Evolutionary conservation across 2,329 filamentous ascomycete genomes (phyloP), one percentile per base, ranked within the genome.

Genomic region (Hawksworthiomyces lignivorus): DNA sequence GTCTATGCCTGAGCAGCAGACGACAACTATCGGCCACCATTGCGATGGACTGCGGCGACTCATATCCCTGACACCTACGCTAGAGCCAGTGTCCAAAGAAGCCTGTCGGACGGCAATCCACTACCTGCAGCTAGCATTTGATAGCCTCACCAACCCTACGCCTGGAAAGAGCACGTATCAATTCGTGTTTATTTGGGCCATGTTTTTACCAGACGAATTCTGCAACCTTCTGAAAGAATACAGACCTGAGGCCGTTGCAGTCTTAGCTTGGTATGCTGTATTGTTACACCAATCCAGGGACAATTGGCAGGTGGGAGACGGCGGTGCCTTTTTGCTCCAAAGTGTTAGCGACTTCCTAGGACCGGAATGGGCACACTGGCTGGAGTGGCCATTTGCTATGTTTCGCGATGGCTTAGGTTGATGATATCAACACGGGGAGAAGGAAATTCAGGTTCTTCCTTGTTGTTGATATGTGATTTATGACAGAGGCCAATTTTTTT

Each of bases 211-310:
- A 4, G 51, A 48, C 12, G 54, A 57, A 9, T 68, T 64, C 34
- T 57, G 63, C 4, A 48, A 42, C 7, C 50, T 67, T 38, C 48
- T 71, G 7, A 53, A 57, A 12, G 45, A 52, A 26, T 55, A 57
- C 28, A 48, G 55, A 4, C 61, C 64, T 0, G 68, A 70, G 48
- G 67, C 66, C 1, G 41, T 65, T 19, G 55, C 56, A 2, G 50
- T 63, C 3, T 46, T 72, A 8, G 61, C 60, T 4, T 64, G 67
- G 47, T 70, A 67, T 49, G 66, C 63, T 3, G 55, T 65, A 4
- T 51, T 68, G 26, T 48, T 72, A 22, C 62, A 70, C 46, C 49
- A 52, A 15, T 52, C 49, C 15, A 52, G 54, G n/a, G 41, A 53
- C 2, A 54, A 52, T 15, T 66, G 63, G 63, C 50, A 62, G 17